Base-by-base conservation (phyloP, 495 filamentous ascomycete genomes). In the Neurospora sp. region DNA sequence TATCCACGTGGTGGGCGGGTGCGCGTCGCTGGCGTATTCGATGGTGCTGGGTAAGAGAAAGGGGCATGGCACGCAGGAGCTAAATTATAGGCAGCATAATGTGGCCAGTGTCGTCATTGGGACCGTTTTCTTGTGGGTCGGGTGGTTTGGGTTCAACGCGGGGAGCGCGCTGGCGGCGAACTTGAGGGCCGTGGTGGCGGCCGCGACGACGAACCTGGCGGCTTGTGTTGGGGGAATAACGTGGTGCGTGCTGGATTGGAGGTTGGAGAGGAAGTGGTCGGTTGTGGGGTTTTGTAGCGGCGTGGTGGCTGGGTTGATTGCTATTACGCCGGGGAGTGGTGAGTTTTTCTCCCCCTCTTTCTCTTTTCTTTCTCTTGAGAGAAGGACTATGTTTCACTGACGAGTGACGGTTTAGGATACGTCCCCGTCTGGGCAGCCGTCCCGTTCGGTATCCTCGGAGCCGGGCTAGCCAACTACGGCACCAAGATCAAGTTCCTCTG, bases 71-170 rank as follows among this genome's bases (percentile, higher is more conserved):
- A 95, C 93, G 12, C 93, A 96, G 76, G 92, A 94, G 81, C 84
- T 98, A 71, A 97, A 97, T 83, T 98, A 96, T 82, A 92, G 95
- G 70, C 95, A 95, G 9, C 95, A 98, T 84, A 97, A 97, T 77
- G 95, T 98, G 41, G 96, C 94, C 12, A 93, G 96, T 79, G 94
- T 98, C 73, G 94, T 97, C 46, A 91, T 98, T 68, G 95, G 95
- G 4, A 97, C 95, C 11, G 93, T 98, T 69, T 97, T 98, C 84
- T 89, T 98, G 46, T 98, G 95, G 95, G 93, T 97, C 42, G 95
- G 95, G 20, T 98, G 95, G 95, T 97, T 97, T 77, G 95, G 95
- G 46, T 98, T 98, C 88, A 98, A 98, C 77, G 94, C 92, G 59
- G 95, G 95, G 72, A 93, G 91, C 20, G 95, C 94, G 12, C 85